phyloP scores from a whole-genome alignment of 2,329 filamentous ascomycete species.

The Aspergillus sp. region DNA sequence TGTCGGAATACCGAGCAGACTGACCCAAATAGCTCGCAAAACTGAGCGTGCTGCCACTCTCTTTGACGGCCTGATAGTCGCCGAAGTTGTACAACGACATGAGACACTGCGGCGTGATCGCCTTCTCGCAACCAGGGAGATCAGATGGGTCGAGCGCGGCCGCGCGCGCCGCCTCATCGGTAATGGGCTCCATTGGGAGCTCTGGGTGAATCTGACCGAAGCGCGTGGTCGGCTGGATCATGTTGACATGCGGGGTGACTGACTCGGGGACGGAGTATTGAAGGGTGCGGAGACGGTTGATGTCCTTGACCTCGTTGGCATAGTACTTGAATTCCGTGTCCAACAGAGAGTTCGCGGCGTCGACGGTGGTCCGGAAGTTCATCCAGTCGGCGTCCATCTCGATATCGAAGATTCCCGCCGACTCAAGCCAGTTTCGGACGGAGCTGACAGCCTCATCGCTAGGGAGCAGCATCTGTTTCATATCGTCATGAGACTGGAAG shows the following conservation, averaged over 20 bases:
- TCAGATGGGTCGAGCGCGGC: conserved; percentile 8
- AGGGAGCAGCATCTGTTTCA: conserved; percentile 42
- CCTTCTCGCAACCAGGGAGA: conserved; percentile 32
- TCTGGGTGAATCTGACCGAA: conserved; percentile 29
- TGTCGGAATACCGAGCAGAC: conserved; percentile 40
- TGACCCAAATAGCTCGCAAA: conserved; percentile 42
- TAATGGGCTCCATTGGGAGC: conserved; percentile 14
- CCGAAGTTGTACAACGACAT: conserved; percentile 40
- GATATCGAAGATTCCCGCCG: conserved; percentile 29
- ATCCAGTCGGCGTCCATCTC: conserved; percentile 31
- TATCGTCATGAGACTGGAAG: conserved; percentile 38
- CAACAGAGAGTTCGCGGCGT: conserved; percentile 28
- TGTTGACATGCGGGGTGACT: conserved; percentile 28
- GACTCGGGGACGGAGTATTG: conserved; percentile 31
- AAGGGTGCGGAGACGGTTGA: conserved; percentile 30
- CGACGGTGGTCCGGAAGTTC: conserved; percentile 27
- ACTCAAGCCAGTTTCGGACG: conserved; percentile 39
- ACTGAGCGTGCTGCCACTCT: conserved; percentile 31
- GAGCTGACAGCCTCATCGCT: conserved; percentile 29
- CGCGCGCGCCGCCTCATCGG: conserved; percentile 12
- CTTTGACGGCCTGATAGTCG: conserved; percentile 28
- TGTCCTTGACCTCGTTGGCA: conserved; percentile 14
- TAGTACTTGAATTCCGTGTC: conserved; percentile 34
- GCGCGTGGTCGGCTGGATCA: conserved; percentile 35
- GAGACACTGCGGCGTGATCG: conserved; percentile 40